Percentiles rank a stretch among this genome's conserved stretches.
Evolutionary conservation across 495 filamentous ascomycete species (phyloP).

Genomic region (Tuber borchii): DNA sequence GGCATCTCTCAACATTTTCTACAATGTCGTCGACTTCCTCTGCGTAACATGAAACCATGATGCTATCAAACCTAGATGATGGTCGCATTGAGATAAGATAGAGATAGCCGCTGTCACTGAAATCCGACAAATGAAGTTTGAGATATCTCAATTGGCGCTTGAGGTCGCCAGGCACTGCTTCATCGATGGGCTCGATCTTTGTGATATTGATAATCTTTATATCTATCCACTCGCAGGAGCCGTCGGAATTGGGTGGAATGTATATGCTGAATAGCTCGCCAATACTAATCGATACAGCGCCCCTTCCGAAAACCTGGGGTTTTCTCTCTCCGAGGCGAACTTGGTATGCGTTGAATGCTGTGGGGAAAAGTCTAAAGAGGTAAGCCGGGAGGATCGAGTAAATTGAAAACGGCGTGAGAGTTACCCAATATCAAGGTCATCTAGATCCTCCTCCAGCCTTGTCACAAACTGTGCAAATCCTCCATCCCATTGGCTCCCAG

Average conservation of each 20-base stretch:
- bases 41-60: conserved; percentile 29
- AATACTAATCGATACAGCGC: conserved; percentile 23
- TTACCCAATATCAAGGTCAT: conserved; percentile 22
- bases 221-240: conserved; percentile 33
- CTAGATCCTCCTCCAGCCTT: conserved; percentile 26
- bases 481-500: conserved; percentile 30
- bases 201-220: conserved; percentile 31
- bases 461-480: conserved; percentile 23
- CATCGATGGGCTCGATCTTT: conserved; percentile 20
- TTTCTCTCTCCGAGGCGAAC: conserved; percentile 26
- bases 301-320: conserved; percentile 16
- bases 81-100: conserved; percentile 35
- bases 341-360: conserved; percentile 28
- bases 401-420: background rate
- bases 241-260: conserved; percentile 30
- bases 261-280: conserved; percentile 36
- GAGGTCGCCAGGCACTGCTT: conserved; percentile 13
- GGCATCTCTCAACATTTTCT: conserved; percentile 25
- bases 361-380: conserved; percentile 6
- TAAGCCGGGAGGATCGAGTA: background rate
- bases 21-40: conserved; percentile 21
- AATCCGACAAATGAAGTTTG: conserved; percentile 30
- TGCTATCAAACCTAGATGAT: conserved; percentile 27
- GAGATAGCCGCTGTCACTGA: conserved; percentile 29
- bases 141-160: conserved; percentile 28